phyloP scores from a whole-genome alignment of 345 rosid genomes.

The Iberis pinnata region DNA sequence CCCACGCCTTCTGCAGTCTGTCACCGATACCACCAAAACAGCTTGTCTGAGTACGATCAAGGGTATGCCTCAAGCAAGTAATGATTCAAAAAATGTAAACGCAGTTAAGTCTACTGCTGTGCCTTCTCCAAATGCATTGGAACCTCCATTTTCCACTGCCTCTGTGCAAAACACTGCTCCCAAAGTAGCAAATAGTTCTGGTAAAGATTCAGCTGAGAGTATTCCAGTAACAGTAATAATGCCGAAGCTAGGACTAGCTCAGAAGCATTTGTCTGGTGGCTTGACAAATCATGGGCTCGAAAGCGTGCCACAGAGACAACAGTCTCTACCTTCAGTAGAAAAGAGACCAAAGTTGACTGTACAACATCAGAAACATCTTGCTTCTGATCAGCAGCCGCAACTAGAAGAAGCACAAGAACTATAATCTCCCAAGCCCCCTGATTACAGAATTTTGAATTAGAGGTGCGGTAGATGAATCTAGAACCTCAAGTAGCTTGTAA shows the following conservation, averaged over 20 bases:
- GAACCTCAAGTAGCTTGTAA: slow-evolving; percentile 41
- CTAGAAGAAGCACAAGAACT: slow-evolving; percentile 53
- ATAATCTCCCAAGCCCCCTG: slow-evolving; percentile 50
- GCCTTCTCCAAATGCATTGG: slow-evolving; percentile 54
- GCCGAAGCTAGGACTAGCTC: slow-evolving; percentile 47
- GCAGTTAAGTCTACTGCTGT: slow-evolving; percentile 38
- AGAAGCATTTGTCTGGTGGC: slow-evolving; percentile 56
- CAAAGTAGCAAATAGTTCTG: slow-evolving; percentile 44
- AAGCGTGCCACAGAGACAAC: slow-evolving; percentile 44
- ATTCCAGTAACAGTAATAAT: slow-evolving; percentile 45
- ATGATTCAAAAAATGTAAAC: slow-evolving; percentile 38
- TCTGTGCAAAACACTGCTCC: slow-evolving; percentile 35
- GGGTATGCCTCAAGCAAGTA: slow-evolving; percentile 36
- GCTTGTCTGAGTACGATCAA: slow-evolving; percentile 32
- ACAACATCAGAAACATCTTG: slow-evolving; percentile 50
- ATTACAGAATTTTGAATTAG: slow-evolving; percentile 64
- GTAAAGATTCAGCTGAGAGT: slow-evolving; percentile 40
- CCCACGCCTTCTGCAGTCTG: slow-evolving; percentile 42
- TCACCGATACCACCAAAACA: slow-evolving; percentile 34
- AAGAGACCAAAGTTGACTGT: slow-evolving; percentile 47
- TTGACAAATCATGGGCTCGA: slow-evolving; percentile 40
- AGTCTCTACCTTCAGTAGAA: slow-evolving; percentile 45
- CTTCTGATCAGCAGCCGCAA: slow-evolving; percentile 30
- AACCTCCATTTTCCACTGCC: slow-evolving; percentile 40
- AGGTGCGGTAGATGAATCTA: slow-evolving; percentile 34